A percentile compares a stretch with the other conserved stretches of the same genome.
Evolutionary conservation across 768 basidiomycete species (phyloP).

Genomic region (Mycena amicta): DNA sequence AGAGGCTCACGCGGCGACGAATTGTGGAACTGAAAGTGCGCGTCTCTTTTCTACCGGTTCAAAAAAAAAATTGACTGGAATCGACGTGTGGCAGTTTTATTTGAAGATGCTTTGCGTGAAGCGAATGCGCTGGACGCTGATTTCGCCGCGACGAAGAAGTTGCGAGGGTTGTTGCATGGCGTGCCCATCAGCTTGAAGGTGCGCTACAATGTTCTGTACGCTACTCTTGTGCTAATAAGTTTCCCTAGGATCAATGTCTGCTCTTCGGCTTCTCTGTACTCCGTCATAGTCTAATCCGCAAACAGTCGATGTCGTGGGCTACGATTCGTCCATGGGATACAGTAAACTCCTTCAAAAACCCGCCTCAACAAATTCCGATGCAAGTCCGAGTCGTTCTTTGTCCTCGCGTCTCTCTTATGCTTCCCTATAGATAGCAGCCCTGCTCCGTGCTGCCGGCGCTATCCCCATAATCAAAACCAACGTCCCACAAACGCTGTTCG

Average conservation of each 20-base stretch:
- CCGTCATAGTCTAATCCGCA: too few species aligned
- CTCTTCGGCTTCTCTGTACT: too few species aligned
- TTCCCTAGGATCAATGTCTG: constrained; percentile 16
- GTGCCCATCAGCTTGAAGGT: constrained; percentile 63
- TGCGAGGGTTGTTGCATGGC: constrained; percentile 59
- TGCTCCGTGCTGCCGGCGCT: constrained; percentile 54
- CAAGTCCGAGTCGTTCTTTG: too few species aligned
- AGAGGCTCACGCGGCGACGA: constrained; percentile 48
- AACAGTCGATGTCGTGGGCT: constrained; percentile 49
- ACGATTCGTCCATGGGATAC: constrained; percentile 56
- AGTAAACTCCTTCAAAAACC: constrained; percentile 53
- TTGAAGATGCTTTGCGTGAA: constrained; percentile 45
- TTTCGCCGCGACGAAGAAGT: constrained; percentile 38
- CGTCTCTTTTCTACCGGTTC: too few species aligned
- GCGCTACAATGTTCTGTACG: constrained; percentile 10
- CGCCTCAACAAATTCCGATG: constrained; percentile 42
- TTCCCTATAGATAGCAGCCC: constrained; percentile 38
- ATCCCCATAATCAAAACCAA: constrained; percentile 73
- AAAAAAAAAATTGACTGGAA: too few species aligned
- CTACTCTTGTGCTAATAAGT: too few species aligned
- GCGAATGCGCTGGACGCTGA: constrained; percentile 51
- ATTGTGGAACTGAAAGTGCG: constrained; percentile 61
- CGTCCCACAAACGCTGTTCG: constrained; percentile 64
- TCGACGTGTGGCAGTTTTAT: too few species aligned
- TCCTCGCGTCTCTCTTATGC: too few species aligned